These are phyloP conservation scores for Fusarium goolgardi DNA, from an alignment of 2,329 filamentous ascomycete genomes.

Conservation along the genomic window DNA sequence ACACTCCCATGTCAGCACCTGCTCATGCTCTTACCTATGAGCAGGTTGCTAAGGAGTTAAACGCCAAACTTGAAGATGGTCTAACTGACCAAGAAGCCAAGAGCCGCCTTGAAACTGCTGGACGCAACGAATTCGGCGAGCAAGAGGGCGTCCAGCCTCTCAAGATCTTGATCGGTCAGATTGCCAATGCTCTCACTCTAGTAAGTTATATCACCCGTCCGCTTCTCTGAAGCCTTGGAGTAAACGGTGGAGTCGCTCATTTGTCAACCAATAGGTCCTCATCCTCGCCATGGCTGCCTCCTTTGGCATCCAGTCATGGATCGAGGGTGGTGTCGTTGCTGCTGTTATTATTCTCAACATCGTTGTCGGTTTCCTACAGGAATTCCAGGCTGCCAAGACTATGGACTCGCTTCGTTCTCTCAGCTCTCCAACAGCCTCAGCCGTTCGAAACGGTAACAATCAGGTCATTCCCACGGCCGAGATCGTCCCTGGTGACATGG, in stretches of 20 bases:
- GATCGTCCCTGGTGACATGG: constrained; percentile 69
- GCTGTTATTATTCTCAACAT: constrained; percentile 70
- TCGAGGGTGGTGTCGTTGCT: constrained; percentile 69
- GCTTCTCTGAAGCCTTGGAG: constrained; percentile 9
- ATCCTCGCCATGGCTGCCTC: constrained; percentile 68
- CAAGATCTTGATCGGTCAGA: constrained; percentile 73
- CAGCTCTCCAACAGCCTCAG: constrained; percentile 58
- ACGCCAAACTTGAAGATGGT: constrained; percentile 26
- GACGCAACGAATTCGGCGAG: constrained; percentile 72
- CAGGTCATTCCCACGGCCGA: constrained; percentile 54
- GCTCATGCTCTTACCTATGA: constrained; percentile 37
- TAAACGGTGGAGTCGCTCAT: constrained; percentile 38
- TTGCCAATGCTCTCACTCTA: constrained; percentile 77
- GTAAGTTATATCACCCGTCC: constrained; percentile 52
- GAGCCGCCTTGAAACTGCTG: constrained; percentile 65
- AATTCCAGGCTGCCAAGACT: constrained; percentile 61
- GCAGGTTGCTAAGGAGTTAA: constrained; percentile 35
- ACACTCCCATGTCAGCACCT: constrained; percentile 42
- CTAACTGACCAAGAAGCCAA: constrained; percentile 53
- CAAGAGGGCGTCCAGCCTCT: constrained; percentile 68
- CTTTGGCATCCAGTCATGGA: constrained; percentile 69
- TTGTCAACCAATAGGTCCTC: constrained; percentile 55
- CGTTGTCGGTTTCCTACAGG: constrained; percentile 61
- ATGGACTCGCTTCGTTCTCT: constrained; percentile 61
- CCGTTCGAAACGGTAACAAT: constrained; percentile 56